Evolutionary conservation across 2,329 filamentous ascomycete species (phyloP), one percentile per base, ranked within the genome.

Genomic region (Amesomyces nigricolor): DNA sequence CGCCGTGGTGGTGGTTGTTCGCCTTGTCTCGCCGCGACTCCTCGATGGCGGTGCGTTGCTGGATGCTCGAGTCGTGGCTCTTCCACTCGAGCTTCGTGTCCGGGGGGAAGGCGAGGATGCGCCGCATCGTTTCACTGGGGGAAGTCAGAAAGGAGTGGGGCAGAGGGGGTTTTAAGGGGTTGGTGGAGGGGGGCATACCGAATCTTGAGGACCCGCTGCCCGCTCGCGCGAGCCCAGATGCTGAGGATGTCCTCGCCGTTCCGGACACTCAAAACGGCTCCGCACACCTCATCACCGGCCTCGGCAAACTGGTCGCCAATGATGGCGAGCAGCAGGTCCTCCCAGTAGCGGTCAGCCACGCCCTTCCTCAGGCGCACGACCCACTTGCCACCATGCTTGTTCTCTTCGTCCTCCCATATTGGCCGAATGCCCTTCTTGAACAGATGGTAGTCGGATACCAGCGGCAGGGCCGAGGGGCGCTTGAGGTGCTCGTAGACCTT

Each of bases 351-450:
- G 72, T 97, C 94, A 16, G 90, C 89, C 17, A 99, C 89, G 26
- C 94, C 94, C 78, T 99, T 99, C 81, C 96, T 96, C 69, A 99
- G 76, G 62, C 92, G 82, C 70, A 99, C 86, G 62, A 96, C 91
- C 92, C 92, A 99, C 75, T 99, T 99, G 50, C 94, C 94, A 53
- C 94, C 94, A 63, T 86, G 87, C 72, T 90, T 94, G 75, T 99
- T 99, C 70, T 95, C 90, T 46, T 96, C 91, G 65, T 99, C 94
- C 72, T 99, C 94, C 94, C 94, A 99, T 64, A 99, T 94, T 19
- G 94, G 94, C 58, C 94, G 85, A 59, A 99, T 91, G 53, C 91
- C 92, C 68, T 94, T 91, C 73, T 94, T 95, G 78, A 99, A 99
- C 58, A 99, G 86, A 70, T 99, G 94, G 69, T 96, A 99, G 73